These are phyloP conservation scores for Cryomyces minteri DNA, from an alignment of 495 filamentous ascomycete genomes.

Conservation along the genomic window DNA sequence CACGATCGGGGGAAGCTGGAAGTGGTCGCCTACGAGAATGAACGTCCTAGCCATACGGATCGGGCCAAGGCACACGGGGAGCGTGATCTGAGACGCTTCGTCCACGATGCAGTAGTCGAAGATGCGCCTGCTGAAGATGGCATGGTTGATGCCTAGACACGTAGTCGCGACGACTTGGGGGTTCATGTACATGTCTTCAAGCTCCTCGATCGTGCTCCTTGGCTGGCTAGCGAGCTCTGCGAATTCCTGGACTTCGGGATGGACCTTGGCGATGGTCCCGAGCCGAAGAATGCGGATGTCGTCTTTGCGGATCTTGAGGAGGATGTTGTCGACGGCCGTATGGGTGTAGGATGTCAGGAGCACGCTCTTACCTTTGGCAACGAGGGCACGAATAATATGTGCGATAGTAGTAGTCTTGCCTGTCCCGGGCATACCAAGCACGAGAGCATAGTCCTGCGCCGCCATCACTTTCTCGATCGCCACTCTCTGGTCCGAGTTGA, in stretches of 20 bases:
- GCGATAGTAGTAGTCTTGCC: slow-evolving; percentile 97
- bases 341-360: slow-evolving; percentile 91
- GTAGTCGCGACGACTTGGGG: slow-evolving; percentile 86
- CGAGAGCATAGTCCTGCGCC: slow-evolving; percentile 82
- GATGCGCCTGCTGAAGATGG: slow-evolving; percentile 67
- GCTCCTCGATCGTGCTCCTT: slow-evolving; percentile 60
- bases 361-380: slow-evolving; percentile 78
- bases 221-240: slow-evolving; percentile 53
- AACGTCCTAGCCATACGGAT: slow-evolving; percentile 89
- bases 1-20: slow-evolving; percentile 84
- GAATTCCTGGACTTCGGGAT: slow-evolving; percentile 71
- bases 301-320: slow-evolving; percentile 72
- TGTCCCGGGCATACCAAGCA: slow-evolving; percentile 94
- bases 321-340: slow-evolving; percentile 92
- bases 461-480: slow-evolving; percentile 91
- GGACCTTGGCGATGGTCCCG: slow-evolving; percentile 65
- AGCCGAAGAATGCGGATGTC: slow-evolving; percentile 67
- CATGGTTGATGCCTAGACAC: slow-evolving; percentile 77
- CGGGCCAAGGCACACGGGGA: slow-evolving; percentile 83
- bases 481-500: slow-evolving; percentile 73
- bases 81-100: slow-evolving; percentile 91
- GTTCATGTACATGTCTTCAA: slow-evolving; percentile 62
- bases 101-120: slow-evolving; percentile 99
- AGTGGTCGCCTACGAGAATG: slow-evolving; percentile 89
- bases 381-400: slow-evolving; percentile 85